Evolutionary conservation across 2,329 filamentous ascomycete genomes (phyloP), one percentile per base, ranked within the genome.

Genomic region (Neurospora sp.): DNA sequence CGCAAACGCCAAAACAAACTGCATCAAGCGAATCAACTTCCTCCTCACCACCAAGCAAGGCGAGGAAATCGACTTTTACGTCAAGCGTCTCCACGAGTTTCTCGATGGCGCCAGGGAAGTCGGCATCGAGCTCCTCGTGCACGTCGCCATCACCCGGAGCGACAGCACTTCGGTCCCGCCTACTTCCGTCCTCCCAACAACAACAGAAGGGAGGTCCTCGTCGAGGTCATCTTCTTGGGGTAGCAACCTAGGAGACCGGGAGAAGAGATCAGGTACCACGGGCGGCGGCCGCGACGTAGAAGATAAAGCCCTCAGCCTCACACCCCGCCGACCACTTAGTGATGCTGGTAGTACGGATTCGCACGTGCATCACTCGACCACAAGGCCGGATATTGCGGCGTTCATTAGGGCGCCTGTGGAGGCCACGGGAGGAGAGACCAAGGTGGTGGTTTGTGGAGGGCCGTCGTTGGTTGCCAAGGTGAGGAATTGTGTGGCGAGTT

Each of bases 391-490:
- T 72, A 79, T 89, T 1, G 81, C 82, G 46, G 76, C 77, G 0
- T 83, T 88, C 69, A 85, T 89, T 66, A 80, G 86, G 8, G 77
- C 75, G 6, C 82, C 86, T 0, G 85, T 89, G 8, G 87, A 89
- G 78, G 81, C 81, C 0, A 86, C 86, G 1, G 85, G 84, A 70
- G 87, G 87, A 36, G 87, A 89, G 79, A 88, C 87, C n/a, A 84
- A 83, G 0, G 83, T 89, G 0, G 83, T 87, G 0, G 87, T 88
- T 0, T 89, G 87, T 71, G 87, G 86, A 15, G 87, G 87, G 1
- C 82, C 82, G 67, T 84, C 84, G 66, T 78, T 89, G 33, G 86
- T 87, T 1, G 80, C 85, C 2, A 79, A 79, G 66, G 83, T 86
- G 15, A 80, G 87, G 70, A 89, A 87, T 73, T 84, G 81, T 70